Percentiles rank a stretch among this genome's conserved stretches.
These are phyloP conservation scores for Guillardia theta DNA, from an alignment of 78 protist genomes.

Conservation along the genomic window DNA sequence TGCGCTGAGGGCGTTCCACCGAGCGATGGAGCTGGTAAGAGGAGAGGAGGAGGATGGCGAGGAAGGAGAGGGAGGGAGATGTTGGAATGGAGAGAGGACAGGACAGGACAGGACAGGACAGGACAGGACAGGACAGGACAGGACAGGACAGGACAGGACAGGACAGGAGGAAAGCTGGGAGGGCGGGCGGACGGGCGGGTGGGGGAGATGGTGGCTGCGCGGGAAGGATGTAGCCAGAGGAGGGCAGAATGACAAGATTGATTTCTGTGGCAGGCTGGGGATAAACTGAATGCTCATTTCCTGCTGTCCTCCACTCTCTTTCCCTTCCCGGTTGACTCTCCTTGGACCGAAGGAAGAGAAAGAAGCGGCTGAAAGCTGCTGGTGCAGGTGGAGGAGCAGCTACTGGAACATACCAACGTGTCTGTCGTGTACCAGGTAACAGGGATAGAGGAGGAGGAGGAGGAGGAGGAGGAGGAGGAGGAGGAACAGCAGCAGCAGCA, in stretches of 20 bases:
- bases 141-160: no score
- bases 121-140: no score
- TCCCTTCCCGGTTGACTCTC: constrained; percentile 14
- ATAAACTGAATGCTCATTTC: not conserved
- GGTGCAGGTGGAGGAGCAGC: not conserved
- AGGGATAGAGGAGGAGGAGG: not conserved
- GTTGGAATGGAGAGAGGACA: not conserved
- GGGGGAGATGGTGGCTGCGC: no score
- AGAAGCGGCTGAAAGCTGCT: no score
- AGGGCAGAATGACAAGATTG: no score
- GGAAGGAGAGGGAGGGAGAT: not conserved
- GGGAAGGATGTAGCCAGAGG: no score
- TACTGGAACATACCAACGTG: constrained; percentile 13
- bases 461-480: not conserved
- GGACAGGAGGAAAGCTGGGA: no score
- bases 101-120: no score
- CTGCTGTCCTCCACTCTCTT: not conserved
- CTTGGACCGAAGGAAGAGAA: no score
- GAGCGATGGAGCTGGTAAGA: not conserved
- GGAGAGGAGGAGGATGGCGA: not conserved
- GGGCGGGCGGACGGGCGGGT: no score
- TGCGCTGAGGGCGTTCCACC: constrained; percentile 15
- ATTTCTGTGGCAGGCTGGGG: no score
- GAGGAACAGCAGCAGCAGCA: not conserved
- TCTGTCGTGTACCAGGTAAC: not conserved